Base-by-base conservation (phyloP, 345 rosid species). In the Aegle marmelos region DNA sequence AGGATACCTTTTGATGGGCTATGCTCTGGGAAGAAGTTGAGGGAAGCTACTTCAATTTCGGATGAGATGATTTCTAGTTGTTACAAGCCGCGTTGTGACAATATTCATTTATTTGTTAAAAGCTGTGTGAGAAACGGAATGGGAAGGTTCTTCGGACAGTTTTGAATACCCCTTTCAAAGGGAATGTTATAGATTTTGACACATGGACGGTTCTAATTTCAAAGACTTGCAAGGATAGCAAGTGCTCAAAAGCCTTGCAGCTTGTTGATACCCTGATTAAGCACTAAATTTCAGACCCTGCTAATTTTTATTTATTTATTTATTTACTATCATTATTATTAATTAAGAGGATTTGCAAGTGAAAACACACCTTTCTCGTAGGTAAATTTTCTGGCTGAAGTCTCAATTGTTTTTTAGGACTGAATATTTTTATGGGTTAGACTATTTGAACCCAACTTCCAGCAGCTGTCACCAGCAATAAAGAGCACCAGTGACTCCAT, bases 51-150 rank as follows among this genome's bases (percentile, higher is more conserved):
- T 2, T 78, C 79, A 57, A 30, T 91, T 79, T 85, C 93, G 84
- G 96, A 93, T 61, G 97, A 90, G 85, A 95, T 95, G 98, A 60
- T 89, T 61, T 91, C 90, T 74, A 92, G 90, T 83, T 93, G 92
- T 4, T 91, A 85, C 78, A 66, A 67, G 39, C 98, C 96, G 74
- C 88, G 73, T 76, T 58, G 73, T 31, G 82, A 78, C 56, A 84
- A 83, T 58, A 48, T 87, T 63, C 57, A 48, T 53, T 79, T 80
- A 41, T 87, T 84, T 78, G 80, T 94, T 50, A 80, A 84, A 76
- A 72, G 61, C 85, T 93, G 67, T 84, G 84, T 78, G 73, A 82
- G 80, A 79, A 68, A 78, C 87, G 80, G 70, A 77, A 86, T 71
- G 22, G 66, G 72, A 83, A 87, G 37, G 78, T 85, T 77, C 79